phyloP scores from a whole-genome alignment of 2,329 filamentous ascomycete species.

The Ramularia endophylla region DNA sequence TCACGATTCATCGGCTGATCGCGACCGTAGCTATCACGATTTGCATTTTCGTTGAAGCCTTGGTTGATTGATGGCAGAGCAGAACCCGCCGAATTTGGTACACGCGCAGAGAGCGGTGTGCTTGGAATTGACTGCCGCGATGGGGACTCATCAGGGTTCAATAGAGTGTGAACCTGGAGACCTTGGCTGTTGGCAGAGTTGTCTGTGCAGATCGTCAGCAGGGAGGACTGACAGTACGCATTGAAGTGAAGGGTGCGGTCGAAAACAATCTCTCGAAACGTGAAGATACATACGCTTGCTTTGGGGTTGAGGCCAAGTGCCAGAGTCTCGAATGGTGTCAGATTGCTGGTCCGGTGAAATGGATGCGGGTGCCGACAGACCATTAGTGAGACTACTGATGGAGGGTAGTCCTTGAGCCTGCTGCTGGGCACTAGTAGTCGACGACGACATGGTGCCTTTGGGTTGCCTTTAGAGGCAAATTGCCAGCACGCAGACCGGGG shows the following conservation, averaged over 20 bases:
- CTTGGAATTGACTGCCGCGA: conserved; percentile 38
- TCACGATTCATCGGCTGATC: not conserved
- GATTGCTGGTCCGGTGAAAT: conserved; percentile 28
- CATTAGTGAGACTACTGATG: conserved; percentile 33
- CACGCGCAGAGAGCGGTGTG: conserved; percentile 37
- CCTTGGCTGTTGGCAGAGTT: conserved; percentile 40
- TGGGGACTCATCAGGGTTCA: conserved; percentile 47
- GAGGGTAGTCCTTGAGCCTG: conserved; percentile 29
- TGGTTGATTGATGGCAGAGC: conserved; percentile 54
- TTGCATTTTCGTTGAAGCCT: conserved; percentile 36
- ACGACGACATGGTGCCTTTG: conserved; percentile 22
- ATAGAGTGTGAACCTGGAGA: conserved; percentile 44
- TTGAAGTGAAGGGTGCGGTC: not conserved
- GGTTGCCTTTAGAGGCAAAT: not conserved
- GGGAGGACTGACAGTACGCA: no score
- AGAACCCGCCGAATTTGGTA: conserved; percentile 31
- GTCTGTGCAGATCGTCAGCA: conserved; percentile 18
- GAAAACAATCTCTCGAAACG: not conserved
- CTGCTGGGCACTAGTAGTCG: conserved; percentile 11
- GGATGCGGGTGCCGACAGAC: conserved; percentile 25
- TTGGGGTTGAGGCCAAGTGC: conserved; percentile 33
- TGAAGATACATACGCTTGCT: conserved; percentile 31
- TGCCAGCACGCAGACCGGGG: not conserved
- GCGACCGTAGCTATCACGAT: conserved; percentile 38
- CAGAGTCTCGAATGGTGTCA: conserved; percentile 32